Conservation (phyloP, 768 basidiomycete genomes). For the Chiua virens region DNA sequence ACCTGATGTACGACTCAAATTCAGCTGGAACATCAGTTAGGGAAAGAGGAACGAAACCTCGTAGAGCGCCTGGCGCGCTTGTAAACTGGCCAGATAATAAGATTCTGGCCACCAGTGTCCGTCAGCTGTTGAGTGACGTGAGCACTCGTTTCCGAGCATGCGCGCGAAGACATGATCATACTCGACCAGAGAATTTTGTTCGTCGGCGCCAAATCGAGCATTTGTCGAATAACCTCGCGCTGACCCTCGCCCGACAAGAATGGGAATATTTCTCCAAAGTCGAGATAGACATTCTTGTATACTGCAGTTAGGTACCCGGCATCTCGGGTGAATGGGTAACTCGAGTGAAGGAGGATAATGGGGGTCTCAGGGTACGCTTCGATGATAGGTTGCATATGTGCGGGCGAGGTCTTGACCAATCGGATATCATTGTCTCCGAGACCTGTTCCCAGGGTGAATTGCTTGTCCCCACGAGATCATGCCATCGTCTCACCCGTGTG, state of each 20-base stretch:
- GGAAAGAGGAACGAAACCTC: conserved; percentile 39
- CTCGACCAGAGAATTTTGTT: conserved; percentile 85
- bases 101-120: conserved; percentile 67
- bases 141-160: not conserved
- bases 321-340: conserved; percentile 79
- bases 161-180: conserved; percentile 31
- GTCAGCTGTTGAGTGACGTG: conserved; percentile 12
- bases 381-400: conserved; percentile 68
- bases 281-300: conserved; percentile 73
- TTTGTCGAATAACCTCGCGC: conserved; percentile 53
- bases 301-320: conserved; percentile 74
- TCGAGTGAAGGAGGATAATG: conserved; percentile 70
- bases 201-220: conserved; percentile 71
- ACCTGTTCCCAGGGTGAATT: conserved; percentile 27
- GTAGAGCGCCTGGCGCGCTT: conserved; percentile 62
- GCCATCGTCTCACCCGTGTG: conserved; percentile 51
- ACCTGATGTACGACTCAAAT: conserved; percentile 55
- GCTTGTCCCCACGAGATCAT: not conserved
- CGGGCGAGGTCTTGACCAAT: conserved; percentile 57
- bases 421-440: conserved; percentile 74
- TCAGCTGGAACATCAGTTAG: conserved; percentile 42
- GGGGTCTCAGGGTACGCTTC: conserved; percentile 56
- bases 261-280: conserved; percentile 81
- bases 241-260: conserved; percentile 65
- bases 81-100: conserved; percentile 65